Evolutionary conservation across 805 yeast genomes (phyloP).

Genomic region (Yarrowia sp.): DNA sequence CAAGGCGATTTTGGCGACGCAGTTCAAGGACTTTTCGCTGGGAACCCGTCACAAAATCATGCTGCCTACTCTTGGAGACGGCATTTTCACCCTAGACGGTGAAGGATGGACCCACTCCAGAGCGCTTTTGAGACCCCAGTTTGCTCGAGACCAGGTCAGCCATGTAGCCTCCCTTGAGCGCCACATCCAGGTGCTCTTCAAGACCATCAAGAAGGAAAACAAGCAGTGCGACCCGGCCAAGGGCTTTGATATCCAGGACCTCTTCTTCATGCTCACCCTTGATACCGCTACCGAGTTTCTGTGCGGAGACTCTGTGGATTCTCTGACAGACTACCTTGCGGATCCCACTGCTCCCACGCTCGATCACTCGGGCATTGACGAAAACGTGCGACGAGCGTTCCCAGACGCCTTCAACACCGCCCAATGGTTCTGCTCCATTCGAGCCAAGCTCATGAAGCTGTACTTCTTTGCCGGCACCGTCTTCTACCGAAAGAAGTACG

Average conservation of each 20-base stretch:
- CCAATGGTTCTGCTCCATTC: constrained; percentile 41
- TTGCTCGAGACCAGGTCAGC: constrained; percentile 48
- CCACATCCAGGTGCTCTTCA: constrained; percentile 45
- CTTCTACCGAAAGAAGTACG: constrained; percentile 46
- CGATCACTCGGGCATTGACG: constrained; percentile 23
- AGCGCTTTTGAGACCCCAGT: constrained; percentile 51
- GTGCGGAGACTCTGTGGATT: constrained; percentile 48
- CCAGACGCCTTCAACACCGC: constrained; percentile 43
- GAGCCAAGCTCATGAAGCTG: constrained; percentile 43
- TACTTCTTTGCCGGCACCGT: constrained; percentile 40
- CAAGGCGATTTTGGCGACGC: constrained; percentile 49
- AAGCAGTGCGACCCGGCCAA: background rate
- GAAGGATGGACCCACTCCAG: constrained; percentile 52
- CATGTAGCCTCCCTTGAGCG: constrained; percentile 45
- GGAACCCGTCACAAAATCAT: constrained; percentile 46
- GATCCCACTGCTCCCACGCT: constrained; percentile 39
- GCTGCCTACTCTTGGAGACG: constrained; percentile 49
- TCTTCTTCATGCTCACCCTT: constrained; percentile 48
- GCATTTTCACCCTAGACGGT: constrained; percentile 51
- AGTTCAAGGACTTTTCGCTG: constrained; percentile 48
- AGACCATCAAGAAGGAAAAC: constrained; percentile 36
- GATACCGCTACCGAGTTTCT: constrained; percentile 51
- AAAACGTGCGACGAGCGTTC: constrained; percentile 42
- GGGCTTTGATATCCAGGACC: constrained; percentile 46
- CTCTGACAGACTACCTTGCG: constrained; percentile 41